Percentiles rank a stretch among this genome's conserved stretches.
These are phyloP conservation scores for Kodamaea sp. DNA, from an alignment of 1,139 yeast species.

Conservation along the genomic window DNA sequence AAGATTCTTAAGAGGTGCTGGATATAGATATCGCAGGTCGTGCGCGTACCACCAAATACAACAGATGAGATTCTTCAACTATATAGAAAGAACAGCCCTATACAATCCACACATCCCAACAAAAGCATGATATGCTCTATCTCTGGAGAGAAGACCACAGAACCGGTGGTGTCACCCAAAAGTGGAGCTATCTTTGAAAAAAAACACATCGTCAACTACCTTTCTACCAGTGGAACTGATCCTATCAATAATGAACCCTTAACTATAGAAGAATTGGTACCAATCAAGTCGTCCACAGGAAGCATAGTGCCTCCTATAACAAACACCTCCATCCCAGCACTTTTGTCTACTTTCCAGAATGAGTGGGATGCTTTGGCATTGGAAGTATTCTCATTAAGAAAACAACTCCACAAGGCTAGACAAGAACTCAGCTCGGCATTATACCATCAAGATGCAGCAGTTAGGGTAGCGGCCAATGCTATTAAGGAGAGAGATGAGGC, in stretches of 20 bases:
- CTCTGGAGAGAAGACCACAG: constrained; percentile 66
- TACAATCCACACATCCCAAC: no score
- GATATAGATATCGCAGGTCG: constrained; percentile 1
- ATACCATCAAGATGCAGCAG: constrained; percentile 89
- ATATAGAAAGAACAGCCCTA: no score
- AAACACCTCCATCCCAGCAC: constrained; percentile 72
- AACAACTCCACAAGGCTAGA: constrained; percentile 65
- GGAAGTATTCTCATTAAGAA: constrained; percentile 75
- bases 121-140: constrained; percentile 28
- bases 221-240: constrained; percentile 67
- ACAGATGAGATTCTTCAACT: constrained; percentile 2
- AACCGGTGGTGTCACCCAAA: constrained; percentile 75
- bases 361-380: constrained; percentile 91
- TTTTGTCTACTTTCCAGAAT: constrained; percentile 73
- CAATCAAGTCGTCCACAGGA: constrained; percentile 31
- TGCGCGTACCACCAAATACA: not conserved
- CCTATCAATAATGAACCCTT: constrained; percentile 73
- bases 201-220: constrained; percentile 58
- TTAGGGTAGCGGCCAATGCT: constrained; percentile 77
- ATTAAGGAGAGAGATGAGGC: constrained; percentile 77
- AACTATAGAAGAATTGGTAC: constrained; percentile 57
- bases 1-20: no score
- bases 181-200: constrained; percentile 76
- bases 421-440: constrained; percentile 76
- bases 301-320: constrained; percentile 44